Evolutionary conservation across 2,329 filamentous ascomycete species (phyloP).

Genomic region (Lizonia empirigonia): DNA sequence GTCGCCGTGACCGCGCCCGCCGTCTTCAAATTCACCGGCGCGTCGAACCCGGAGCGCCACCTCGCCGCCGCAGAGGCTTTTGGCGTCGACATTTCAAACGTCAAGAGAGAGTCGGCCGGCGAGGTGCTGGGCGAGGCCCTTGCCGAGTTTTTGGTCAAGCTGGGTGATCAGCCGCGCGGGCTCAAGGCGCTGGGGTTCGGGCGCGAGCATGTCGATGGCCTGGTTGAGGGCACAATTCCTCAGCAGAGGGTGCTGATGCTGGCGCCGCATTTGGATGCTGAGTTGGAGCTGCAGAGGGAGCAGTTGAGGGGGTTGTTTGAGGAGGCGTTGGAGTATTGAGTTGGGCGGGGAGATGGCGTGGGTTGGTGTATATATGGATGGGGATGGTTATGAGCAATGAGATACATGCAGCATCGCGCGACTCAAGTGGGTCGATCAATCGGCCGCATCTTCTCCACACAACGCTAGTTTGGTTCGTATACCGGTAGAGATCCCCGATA

Average conservation of each 20-base stretch:
- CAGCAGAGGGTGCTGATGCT: slow-evolving; percentile 90
- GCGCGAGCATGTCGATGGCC: slow-evolving; percentile 72
- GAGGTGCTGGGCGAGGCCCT: slow-evolving; percentile 86
- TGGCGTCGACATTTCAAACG: slow-evolving; percentile 84
- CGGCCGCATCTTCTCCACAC: too few species aligned
- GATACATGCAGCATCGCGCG: too few species aligned
- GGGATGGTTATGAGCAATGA: background rate
- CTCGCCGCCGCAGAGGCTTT: slow-evolving; percentile 87
- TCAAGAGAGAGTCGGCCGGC: slow-evolving; percentile 87
- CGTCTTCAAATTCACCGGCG: slow-evolving; percentile 90
- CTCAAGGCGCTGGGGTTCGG: slow-evolving; percentile 83
- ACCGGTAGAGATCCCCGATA: too few species aligned
- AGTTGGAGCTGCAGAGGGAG: slow-evolving; percentile 56
- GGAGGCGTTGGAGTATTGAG: slow-evolving; percentile 51
- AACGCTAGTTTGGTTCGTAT: too few species aligned
- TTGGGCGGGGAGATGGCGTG: too few species aligned
- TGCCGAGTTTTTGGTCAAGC: slow-evolving; percentile 74
- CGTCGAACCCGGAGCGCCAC: slow-evolving; percentile 92
- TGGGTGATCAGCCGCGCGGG: slow-evolving; percentile 90
- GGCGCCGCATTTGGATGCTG: slow-evolving; percentile 73
- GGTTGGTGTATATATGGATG: background rate
- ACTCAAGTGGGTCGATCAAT: too few species aligned
- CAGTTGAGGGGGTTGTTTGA: slow-evolving; percentile 56
- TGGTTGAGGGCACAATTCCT: slow-evolving; percentile 94
- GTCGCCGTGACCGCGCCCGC: slow-evolving; percentile 93